Conservation (phyloP, 2,329 filamentous ascomycete genomes). For the Pezicula carpinea region DNA sequence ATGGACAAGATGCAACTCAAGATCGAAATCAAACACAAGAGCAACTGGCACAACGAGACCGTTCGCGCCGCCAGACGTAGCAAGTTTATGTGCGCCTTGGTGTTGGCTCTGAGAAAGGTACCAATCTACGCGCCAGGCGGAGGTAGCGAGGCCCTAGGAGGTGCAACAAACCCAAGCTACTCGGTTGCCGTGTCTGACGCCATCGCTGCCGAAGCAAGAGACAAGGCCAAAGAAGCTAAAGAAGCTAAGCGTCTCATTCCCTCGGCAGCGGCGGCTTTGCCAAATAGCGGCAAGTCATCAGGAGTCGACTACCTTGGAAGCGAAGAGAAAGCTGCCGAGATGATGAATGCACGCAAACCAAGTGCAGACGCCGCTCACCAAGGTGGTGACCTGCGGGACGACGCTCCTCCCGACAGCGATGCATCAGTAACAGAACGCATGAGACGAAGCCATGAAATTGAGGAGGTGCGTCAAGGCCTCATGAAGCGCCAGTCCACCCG, state of each 20-base stretch:
- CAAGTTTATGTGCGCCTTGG: constrained; percentile 95
- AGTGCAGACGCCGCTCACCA: constrained; percentile 38
- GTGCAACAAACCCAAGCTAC: constrained; percentile 73
- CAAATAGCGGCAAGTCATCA: not conserved
- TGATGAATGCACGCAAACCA: constrained; percentile 22
- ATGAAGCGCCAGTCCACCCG: constrained; percentile 25
- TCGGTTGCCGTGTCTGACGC: constrained; percentile 70
- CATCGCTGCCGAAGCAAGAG: constrained; percentile 59
- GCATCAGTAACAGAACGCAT: constrained; percentile 5
- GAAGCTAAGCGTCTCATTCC: constrained; percentile 65
- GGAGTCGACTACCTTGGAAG: constrained; percentile 13
- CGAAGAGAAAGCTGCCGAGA: constrained; percentile 7
- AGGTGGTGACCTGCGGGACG: constrained; percentile 22
- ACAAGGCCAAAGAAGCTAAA: constrained; percentile 53
- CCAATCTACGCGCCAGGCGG: constrained; percentile 81
- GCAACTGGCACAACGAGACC: constrained; percentile 83
- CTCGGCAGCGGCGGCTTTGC: constrained; percentile 2
- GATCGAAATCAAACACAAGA: constrained; percentile 86
- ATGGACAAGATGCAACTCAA: constrained; percentile 84
- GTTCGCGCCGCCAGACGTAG: constrained; percentile 77
- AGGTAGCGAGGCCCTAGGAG: constrained; percentile 56
- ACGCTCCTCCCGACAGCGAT: constrained; percentile 8
- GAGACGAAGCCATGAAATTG: constrained; percentile 16
- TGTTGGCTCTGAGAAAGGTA: constrained; percentile 78
- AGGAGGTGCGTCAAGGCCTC: constrained; percentile 17